Evolutionary conservation across 768 basidiomycete species (phyloP).

Genomic region (Rhodotorula kratochvilovae): DNA sequence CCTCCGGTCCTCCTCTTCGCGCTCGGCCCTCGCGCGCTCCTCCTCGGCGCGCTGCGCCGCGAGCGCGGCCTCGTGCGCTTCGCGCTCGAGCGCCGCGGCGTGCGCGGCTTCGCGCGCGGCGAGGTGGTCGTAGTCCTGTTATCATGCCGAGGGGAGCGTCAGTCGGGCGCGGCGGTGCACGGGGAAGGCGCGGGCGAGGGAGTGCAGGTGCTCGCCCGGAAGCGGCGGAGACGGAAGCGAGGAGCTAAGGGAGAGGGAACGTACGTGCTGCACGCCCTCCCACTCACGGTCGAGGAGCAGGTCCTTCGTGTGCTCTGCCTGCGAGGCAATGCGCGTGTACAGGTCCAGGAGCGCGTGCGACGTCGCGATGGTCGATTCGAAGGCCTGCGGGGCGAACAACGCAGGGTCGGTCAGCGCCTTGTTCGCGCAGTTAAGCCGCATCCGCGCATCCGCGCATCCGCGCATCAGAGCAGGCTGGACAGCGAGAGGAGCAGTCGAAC

Average conservation of each 20-base stretch:
- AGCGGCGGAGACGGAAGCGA: too few species aligned
- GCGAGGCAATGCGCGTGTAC: constrained; percentile 47
- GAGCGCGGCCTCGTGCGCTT: not conserved
- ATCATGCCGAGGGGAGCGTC: not conserved
- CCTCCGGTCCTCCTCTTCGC: not conserved
- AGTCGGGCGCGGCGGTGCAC: too few species aligned
- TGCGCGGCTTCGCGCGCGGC: not conserved
- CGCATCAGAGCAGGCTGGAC: too few species aligned
- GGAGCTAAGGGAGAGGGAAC: not conserved
- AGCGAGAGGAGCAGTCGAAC: constrained; percentile 12
- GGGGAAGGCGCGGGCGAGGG: too few species aligned
- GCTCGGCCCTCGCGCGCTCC: not conserved
- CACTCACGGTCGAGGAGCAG: constrained; percentile 47
- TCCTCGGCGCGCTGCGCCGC: not conserved
- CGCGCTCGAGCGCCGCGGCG: not conserved
- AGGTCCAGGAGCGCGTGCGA: constrained; percentile 48
- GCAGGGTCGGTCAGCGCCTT: too few species aligned
- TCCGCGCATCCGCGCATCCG: too few species aligned
- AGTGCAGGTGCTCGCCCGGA: too few species aligned
- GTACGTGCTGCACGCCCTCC: constrained; percentile 46
- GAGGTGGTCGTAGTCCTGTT: constrained; percentile 18
- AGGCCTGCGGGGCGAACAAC: not conserved
- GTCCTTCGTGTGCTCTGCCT: constrained; percentile 49
- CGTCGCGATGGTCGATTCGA: constrained; percentile 37
- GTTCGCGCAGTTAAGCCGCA: too few species aligned